Evolutionary conservation across 1,139 yeast genomes (phyloP).

Genomic region (Hyphopichia wangnamkhiaoensis): DNA sequence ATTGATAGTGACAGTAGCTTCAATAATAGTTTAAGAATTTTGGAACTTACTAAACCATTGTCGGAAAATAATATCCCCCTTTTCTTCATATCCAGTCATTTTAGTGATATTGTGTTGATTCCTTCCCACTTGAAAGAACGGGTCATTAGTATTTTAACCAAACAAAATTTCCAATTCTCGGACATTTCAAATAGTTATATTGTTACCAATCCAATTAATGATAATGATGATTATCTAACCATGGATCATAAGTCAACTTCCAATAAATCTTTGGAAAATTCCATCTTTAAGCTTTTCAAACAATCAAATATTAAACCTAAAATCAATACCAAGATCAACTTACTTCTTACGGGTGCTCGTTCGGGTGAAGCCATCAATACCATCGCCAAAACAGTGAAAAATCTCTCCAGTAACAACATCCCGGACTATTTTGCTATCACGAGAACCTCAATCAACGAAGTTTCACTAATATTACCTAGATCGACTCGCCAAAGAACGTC

Average conservation of each 20-base stretch:
- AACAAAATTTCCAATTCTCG: slow-evolving; percentile 45
- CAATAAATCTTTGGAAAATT: slow-evolving; percentile 22
- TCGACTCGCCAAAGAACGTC: slow-evolving; percentile 32
- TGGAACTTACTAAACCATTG: slow-evolving; percentile 62
- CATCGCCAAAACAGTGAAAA: slow-evolving; percentile 35
- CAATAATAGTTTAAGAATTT: slow-evolving; percentile 53
- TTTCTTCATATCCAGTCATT: slow-evolving; percentile 66
- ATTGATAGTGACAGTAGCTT: slow-evolving; percentile 63
- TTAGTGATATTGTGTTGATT: slow-evolving; percentile 65
- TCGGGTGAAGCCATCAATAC: slow-evolving; percentile 46
- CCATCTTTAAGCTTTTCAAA: slow-evolving; percentile 45
- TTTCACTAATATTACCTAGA: slow-evolving; percentile 56
- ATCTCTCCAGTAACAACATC: slow-evolving; percentile 27
- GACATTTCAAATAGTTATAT: slow-evolving; percentile 39
- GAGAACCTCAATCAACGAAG: slow-evolving; percentile 52
- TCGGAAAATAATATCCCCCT: slow-evolving; percentile 59
- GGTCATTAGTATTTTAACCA: slow-evolving; percentile 47
- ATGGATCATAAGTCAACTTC: slow-evolving; percentile 7
- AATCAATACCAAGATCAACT: slow-evolving; percentile 39
- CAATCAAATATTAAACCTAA: slow-evolving; percentile 45
- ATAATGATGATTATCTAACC: too few relatives aligned
- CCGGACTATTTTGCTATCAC: slow-evolving; percentile 63
- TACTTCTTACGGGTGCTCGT: slow-evolving; percentile 65
- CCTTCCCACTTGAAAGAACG: slow-evolving; percentile 47
- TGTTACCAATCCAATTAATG: slow-evolving; percentile 7